phyloP scores from a whole-genome alignment of 2,329 filamentous ascomycete species.

The Talaromyces islandicus region DNA sequence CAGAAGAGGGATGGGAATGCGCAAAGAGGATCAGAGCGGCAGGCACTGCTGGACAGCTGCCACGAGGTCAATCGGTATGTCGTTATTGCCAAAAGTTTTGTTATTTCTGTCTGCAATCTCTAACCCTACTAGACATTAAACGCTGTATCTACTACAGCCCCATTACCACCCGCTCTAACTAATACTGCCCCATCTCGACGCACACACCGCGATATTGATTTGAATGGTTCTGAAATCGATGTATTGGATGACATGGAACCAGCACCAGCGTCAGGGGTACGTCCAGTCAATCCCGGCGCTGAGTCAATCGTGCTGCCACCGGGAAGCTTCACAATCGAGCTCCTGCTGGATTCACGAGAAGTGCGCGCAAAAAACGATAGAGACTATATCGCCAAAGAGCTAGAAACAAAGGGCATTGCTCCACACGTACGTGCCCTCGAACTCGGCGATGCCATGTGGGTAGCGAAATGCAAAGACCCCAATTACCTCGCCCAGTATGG shows the following conservation, averaged over 20 bases:
- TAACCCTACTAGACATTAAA: conserved; percentile 1
- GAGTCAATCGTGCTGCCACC: conserved; percentile 51
- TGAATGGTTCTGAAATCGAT: conserved; percentile 8
- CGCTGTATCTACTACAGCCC: not conserved
- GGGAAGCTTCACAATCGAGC: conserved; percentile 63
- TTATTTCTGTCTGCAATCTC: no score
- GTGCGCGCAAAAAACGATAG: conserved; percentile 66
- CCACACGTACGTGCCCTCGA: conserved; percentile 64
- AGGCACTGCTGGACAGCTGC: not conserved
- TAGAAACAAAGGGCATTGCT: conserved; percentile 59
- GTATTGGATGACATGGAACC: not conserved
- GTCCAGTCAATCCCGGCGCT: not conserved
- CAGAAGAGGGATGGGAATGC: conserved; percentile 73
- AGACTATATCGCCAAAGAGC: conserved; percentile 69
- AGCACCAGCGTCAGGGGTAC: not conserved
- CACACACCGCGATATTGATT: not conserved
- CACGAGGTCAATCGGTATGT: conserved; percentile 1
- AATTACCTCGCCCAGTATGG: conserved; percentile 51
- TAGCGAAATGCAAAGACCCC: conserved; percentile 64
- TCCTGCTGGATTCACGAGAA: conserved; percentile 71
- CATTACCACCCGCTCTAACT: not conserved
- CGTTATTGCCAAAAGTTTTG: not conserved
- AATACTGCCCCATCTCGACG: not conserved
- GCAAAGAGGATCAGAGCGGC: conserved; percentile 57
- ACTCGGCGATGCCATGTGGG: conserved; percentile 72